A percentile compares a stretch with the other conserved stretches of the same genome.
phyloP scores from a whole-genome alignment of 1,284 basidiomycete species.

The Rhodofomes roseus region DNA sequence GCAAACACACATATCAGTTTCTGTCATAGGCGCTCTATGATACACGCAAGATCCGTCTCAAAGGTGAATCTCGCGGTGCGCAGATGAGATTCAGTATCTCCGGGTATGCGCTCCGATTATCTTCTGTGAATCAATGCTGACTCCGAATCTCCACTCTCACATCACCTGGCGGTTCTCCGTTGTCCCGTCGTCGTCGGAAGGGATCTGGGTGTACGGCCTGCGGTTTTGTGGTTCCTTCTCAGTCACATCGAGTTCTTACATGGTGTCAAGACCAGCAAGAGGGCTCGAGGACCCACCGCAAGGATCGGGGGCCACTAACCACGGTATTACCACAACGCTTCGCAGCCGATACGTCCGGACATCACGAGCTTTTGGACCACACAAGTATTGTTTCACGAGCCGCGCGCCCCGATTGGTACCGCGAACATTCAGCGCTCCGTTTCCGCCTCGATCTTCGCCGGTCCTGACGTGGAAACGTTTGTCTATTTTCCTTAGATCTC shows the following conservation, averaged over 20 bases:
- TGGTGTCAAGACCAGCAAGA: too few species aligned
- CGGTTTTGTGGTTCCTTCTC: too few species aligned
- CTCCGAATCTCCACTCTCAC: too few species aligned
- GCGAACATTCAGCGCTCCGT: neutral
- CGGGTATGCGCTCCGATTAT: neutral
- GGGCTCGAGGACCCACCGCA: too few species aligned
- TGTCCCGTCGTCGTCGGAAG: too few species aligned
- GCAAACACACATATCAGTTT: too few species aligned
- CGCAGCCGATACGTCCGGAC: neutral
- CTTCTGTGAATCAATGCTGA: too few species aligned
- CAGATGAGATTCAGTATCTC: neutral
- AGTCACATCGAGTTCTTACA: too few species aligned
- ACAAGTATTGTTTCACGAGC: neutral
- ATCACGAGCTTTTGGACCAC: neutral
- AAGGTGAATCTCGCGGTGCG: neutral
- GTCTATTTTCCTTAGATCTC: neutral
- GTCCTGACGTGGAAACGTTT: neutral
- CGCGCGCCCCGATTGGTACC: neutral
- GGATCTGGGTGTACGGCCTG: too few species aligned
- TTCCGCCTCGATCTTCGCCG: neutral
- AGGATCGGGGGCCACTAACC: too few species aligned
- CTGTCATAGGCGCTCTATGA: neutral
- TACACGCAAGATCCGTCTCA: neutral
- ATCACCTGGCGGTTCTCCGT: too few species aligned
- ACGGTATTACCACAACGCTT: neutral